Evolutionary conservation across 495 filamentous ascomycete genomes (phyloP).

Genomic region (Trichoderma asperelloides): DNA sequence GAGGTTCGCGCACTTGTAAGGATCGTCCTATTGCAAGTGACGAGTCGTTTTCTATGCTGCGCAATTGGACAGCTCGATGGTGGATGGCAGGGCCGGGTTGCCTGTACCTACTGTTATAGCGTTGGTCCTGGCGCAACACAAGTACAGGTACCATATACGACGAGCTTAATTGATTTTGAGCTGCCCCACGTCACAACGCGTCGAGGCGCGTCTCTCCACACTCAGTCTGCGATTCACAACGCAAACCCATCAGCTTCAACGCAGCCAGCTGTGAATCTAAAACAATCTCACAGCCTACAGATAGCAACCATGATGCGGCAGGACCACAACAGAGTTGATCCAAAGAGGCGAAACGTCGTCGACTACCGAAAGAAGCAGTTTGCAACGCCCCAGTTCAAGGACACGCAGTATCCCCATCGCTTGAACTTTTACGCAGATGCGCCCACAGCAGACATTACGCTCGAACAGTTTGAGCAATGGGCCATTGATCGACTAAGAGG

Average conservation of each 20-base stretch:
- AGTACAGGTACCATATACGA: not conserved
- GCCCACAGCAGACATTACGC: slow-evolving; percentile 87
- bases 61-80: no score
- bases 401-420: slow-evolving; percentile 69
- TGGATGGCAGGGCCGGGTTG: not conserved
- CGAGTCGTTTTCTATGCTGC: no score
- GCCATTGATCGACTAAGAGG: slow-evolving; percentile 85
- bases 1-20: no score
- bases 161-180: slow-evolving; percentile 4
- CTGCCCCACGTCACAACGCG: slow-evolving; percentile 7
- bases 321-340: slow-evolving; percentile 64
- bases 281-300: not conserved
- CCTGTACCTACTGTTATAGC: not conserved
- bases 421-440: slow-evolving; percentile 87
- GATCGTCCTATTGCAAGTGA: no score
- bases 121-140: not conserved
- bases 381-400: slow-evolving; percentile 58
- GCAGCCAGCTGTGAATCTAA: not conserved
- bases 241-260: not conserved
- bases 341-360: slow-evolving; percentile 65
- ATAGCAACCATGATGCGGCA: slow-evolving; percentile 55
- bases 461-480: slow-evolving; percentile 99
- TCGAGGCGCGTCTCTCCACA: slow-evolving; percentile 10
- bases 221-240: not conserved
- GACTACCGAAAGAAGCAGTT: slow-evolving; percentile 85